Base-by-base conservation (phyloP, 192 early-diverging fungal species). In the Dimargaris verticillata region DNA sequence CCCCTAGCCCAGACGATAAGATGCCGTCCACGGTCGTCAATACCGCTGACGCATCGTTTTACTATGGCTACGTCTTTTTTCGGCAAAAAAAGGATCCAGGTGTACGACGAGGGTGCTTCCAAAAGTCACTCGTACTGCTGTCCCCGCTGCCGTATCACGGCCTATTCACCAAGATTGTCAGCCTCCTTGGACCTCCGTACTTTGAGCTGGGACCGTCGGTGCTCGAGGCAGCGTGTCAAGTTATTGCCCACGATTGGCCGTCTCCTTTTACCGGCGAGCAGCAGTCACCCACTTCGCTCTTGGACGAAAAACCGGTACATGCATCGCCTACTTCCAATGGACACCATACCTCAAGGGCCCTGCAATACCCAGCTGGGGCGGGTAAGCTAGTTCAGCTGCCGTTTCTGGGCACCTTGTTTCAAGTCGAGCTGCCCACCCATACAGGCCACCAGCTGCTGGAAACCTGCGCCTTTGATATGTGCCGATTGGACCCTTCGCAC, bases 61-160 rank as follows among this genome's bases (percentile, higher is more conserved):
- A 80, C 14, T 89, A 97, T 70, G 91, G 89, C 29, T 91, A 95
- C 74, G 92, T 92, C 13, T 94, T 93, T 65, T 97, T 97, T 65
- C 76, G 92, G 26, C 92, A 97, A 68, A 84, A 91, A 68, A 80
- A 83, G 68, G 92, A 97, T 68, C 72, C 81, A 14, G 70, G 78
- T 28, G 87, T 95, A 64, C 74, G 85, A 14, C 83, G 94, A 45
- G 94, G 94, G 20, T 95, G 84, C 55, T 92, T 95, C 66, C 93
- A 93, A 74, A 93, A 93, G 66, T 88, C 90, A 0, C 68, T 95
- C 18, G 94, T 91, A 4, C 64, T 94, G 0, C 74, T 97, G 24
- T 85, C 89, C 13, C 92, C 91, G 29, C 80, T 90, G 72, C 89
- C 92, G 10, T 93, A 77, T 72, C 84, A 88, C 55, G 94, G 94